Percentiles rank a stretch among this genome's conserved stretches.
Evolutionary conservation across 371 early-diverging fungal genomes (phyloP).

Genomic region (Lichtheimia hyalospora): DNA sequence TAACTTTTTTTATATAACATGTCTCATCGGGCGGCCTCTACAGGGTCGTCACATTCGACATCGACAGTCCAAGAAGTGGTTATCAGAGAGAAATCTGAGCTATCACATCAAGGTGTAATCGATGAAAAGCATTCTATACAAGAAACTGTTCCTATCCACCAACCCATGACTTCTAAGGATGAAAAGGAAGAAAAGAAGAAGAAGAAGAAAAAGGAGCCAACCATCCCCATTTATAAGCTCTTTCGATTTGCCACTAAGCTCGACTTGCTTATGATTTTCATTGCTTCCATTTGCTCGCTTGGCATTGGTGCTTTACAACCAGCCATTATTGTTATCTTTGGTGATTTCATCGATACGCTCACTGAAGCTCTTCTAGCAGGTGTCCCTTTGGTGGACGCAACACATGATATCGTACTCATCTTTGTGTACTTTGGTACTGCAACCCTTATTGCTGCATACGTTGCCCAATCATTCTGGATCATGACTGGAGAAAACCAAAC

Average conservation of each 20-base stretch:
- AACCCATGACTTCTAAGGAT: too few relatives aligned
- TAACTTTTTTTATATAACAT: too few relatives aligned
- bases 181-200: slow-evolving; percentile 18
- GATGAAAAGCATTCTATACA: too few relatives aligned
- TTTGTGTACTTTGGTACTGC: slow-evolving; percentile 54
- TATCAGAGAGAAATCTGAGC: too few relatives aligned
- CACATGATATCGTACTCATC: slow-evolving; percentile 25
- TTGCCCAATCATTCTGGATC: slow-evolving; percentile 42
- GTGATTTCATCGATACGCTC: slow-evolving; percentile 34
- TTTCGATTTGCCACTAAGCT: slow-evolving; percentile 38
- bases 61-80: too few relatives aligned
- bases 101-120: too few relatives aligned
- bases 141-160: too few relatives aligned
- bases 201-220: slow-evolving; percentile 35
- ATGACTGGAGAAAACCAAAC: slow-evolving; percentile 35
- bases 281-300: slow-evolving; percentile 23
- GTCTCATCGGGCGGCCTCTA: too few relatives aligned
- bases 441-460: slow-evolving; percentile 36
- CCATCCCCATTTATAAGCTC: slow-evolving; percentile 28
- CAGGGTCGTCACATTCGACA: too few relatives aligned
- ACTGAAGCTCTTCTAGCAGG: slow-evolving; percentile 1
- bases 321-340: slow-evolving; percentile 40
- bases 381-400: slow-evolving; percentile 11
- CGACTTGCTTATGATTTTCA: slow-evolving; percentile 24
- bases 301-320: slow-evolving; percentile 44